Base-by-base conservation (phyloP, 192 early-diverging fungal genomes). In the Podila verticillata region DNA sequence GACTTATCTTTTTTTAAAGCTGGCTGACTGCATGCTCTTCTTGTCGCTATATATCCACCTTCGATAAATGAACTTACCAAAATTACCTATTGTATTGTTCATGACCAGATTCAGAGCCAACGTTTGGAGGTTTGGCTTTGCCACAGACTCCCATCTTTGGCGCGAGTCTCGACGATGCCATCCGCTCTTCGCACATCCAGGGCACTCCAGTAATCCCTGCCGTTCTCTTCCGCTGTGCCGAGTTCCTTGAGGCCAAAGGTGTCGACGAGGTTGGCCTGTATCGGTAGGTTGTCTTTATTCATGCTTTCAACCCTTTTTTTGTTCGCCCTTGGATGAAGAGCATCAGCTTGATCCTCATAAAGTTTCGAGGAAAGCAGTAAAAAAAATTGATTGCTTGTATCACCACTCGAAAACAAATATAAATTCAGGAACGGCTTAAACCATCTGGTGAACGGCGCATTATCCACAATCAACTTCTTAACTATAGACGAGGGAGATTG, bases 191-290 rank as follows among this genome's bases (percentile, higher is more conserved):
- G 31, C 75, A 79, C 29, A 79, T 79, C 31, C 69, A 63, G 12
- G 65, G 65, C 47, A 67, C 75, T 7, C 75, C 75, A 17, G 72
- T 79, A 69, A 64, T 79, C 4, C 83, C 83, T 26, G 78, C 83
- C 15, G 73, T 84, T 3, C 78, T 84, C 28, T 69, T 68, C 47
- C 83, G 83, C 8, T 81, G 72, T 63, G 72, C 75, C 12, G 83
- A 84, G 57, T 84, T 74, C 39, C 72, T 84, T 49, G 83, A 84
- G 34, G 69, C 39, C n/a, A 74, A 81, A 34, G 87, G 88, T 28
- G 61, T 87, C 8, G 65, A 86, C 31, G 88, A 89, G 69, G 84
- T 89, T 31, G 88, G 88, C 17, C 70, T 89, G 44, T 89, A 87
- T 60, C 82, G 87, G 85, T 84, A 82, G 2, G 63, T 26, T 57